These are phyloP conservation scores for Verbena officinalis DNA, from an alignment of 257 asterid genomes.

Conservation along the genomic window DNA sequence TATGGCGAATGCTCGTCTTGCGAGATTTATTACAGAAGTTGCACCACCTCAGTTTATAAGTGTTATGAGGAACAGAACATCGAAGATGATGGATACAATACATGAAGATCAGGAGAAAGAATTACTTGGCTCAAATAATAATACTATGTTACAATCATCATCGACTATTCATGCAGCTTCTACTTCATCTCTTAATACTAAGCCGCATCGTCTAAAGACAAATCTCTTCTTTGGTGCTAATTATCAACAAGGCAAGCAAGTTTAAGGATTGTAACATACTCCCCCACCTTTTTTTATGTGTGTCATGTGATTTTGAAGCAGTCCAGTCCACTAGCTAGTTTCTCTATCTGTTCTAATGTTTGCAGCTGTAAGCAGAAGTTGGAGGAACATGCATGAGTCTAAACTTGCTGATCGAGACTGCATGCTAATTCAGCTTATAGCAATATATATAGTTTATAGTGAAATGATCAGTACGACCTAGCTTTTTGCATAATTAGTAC, in stretches of 20 bases:
- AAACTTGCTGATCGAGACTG: conserved; percentile 4
- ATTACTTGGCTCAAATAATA: neutral
- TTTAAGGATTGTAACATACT: neutral
- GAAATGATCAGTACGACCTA: neutral
- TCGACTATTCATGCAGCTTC: neutral
- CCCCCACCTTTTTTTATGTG: neutral
- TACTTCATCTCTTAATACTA: conserved; percentile 18
- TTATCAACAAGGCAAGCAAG: neutral
- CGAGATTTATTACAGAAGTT: conserved; percentile 52
- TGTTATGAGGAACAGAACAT: conserved; percentile 51
- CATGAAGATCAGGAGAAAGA: conserved; percentile 63
- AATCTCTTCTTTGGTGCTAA: neutral
- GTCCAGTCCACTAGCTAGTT: conserved; percentile 22
- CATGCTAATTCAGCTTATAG: neutral
- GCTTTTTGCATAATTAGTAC: too few relatives aligned
- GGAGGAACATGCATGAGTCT: neutral
- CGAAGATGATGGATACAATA: conserved; percentile 68
- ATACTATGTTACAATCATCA: neutral
- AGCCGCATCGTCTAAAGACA: conserved; percentile 19
- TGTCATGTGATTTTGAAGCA: neutral
- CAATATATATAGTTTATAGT: too few relatives aligned
- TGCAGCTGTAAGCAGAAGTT: neutral
- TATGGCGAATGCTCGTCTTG: conserved; percentile 62
- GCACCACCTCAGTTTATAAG: conserved; percentile 66
- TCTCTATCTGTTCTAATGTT: neutral